These are phyloP conservation scores for Candida manassasensis DNA, from an alignment of 805 yeast genomes.

Conservation along the genomic window DNA sequence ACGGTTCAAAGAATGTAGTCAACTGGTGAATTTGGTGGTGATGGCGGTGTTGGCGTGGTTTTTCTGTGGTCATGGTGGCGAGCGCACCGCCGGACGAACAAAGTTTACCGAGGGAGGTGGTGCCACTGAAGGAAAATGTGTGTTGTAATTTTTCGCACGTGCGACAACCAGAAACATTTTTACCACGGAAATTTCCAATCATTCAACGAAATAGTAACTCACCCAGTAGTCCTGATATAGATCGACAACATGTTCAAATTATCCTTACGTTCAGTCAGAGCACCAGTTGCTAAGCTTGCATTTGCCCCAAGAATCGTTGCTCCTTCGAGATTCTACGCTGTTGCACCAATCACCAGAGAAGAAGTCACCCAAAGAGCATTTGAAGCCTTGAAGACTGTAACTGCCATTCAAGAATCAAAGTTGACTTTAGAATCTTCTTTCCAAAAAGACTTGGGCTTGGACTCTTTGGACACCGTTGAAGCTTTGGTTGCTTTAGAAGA, in stretches of 20 bases:
- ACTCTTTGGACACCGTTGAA: slow-evolving; percentile 92
- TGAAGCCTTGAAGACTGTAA: slow-evolving; percentile 64
- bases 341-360: slow-evolving; percentile 61
- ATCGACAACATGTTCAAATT: slow-evolving; percentile 52
- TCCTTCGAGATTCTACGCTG: slow-evolving; percentile 52
- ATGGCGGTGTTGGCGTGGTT: too few relatives aligned
- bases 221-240: slow-evolving; percentile 6
- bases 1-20: too few relatives aligned
- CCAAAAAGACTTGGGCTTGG: slow-evolving; percentile 77
- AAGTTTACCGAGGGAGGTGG: too few relatives aligned
- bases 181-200: slow-evolving; percentile 1
- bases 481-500: slow-evolving; percentile 95
- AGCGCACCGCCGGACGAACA: too few relatives aligned
- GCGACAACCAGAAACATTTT: too few relatives aligned
- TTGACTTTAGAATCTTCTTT: slow-evolving; percentile 47
- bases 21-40: too few relatives aligned
- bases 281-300: slow-evolving; percentile 29
- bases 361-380: slow-evolving; percentile 81
- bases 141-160: too few relatives aligned
- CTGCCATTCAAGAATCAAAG: slow-evolving; percentile 43
- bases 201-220: neutral
- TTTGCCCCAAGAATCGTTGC: slow-evolving; percentile 20
- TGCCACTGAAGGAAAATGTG: too few relatives aligned
- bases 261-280: slow-evolving; percentile 40
- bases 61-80: too few relatives aligned